Percentiles rank a stretch among this genome's conserved stretches.
Conservation (phyloP, 768 basidiomycete species). For the Hygrophoropsis aurantiaca region DNA sequence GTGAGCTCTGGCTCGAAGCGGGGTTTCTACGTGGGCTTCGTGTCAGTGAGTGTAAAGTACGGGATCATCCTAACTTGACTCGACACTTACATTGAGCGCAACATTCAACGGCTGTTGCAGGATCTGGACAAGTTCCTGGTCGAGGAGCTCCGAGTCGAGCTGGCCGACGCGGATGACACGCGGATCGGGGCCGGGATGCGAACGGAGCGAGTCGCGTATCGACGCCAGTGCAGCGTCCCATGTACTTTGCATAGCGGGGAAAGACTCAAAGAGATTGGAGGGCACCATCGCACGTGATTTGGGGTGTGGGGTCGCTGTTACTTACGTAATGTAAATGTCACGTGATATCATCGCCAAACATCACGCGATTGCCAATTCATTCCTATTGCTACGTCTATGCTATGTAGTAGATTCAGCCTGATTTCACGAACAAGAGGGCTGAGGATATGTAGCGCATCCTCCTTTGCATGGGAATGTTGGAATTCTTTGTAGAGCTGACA, state of each 20-base stretch:
- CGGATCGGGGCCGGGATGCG: conserved; percentile 29
- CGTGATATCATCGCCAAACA: no score
- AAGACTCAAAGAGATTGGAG: no score
- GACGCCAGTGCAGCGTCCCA: conserved; percentile 58
- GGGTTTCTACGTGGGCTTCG: conserved; percentile 55
- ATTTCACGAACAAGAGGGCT: no score
- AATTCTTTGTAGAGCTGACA: no score
- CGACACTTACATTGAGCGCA: conserved; percentile 63
- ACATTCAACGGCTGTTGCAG: conserved; percentile 80
- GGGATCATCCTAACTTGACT: neutral
- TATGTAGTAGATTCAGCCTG: no score
- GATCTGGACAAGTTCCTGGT: conserved; percentile 81
- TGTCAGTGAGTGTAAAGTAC: conserved; percentile 19
- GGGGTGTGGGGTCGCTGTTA: no score
- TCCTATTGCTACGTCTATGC: no score
- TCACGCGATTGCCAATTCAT: no score
- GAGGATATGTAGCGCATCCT: no score
- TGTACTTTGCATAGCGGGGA: conserved; percentile 68
- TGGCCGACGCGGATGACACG: conserved; percentile 83
- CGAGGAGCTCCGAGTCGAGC: conserved; percentile 87
- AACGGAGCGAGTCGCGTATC: conserved; percentile 42
- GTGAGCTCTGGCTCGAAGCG: conserved; percentile 74
- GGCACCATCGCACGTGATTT: no score
- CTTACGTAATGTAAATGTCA: no score
- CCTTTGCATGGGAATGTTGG: no score